phyloP scores from a whole-genome alignment of 2,329 filamentous ascomycete species.

The Hansfordia pulvinata region DNA sequence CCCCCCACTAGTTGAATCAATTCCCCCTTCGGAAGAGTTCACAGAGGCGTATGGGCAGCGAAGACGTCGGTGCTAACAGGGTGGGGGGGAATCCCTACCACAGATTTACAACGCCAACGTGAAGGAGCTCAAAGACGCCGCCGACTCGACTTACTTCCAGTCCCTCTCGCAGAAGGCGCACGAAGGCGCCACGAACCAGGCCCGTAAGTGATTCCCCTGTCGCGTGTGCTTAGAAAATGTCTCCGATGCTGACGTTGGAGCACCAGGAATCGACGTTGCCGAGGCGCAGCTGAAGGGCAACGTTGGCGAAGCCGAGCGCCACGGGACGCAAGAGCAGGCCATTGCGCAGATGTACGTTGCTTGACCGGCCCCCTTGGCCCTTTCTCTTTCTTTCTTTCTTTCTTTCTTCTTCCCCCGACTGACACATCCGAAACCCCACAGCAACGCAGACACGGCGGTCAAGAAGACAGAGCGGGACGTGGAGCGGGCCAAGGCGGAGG shows the following conservation, averaged over 20 bases:
- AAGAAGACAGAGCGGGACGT: slow-evolving; percentile 75
- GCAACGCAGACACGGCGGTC: slow-evolving; percentile 57
- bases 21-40: too few relatives aligned
- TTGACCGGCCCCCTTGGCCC: not conserved
- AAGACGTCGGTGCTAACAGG: not conserved
- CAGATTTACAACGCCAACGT: slow-evolving; percentile 63
- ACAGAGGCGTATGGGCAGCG: too few relatives aligned
- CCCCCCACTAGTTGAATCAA: not conserved
- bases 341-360: slow-evolving; percentile 57
- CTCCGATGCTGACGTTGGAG: slow-evolving; percentile 41
- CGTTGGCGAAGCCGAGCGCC: slow-evolving; percentile 65
- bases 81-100: too few relatives aligned
- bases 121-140: slow-evolving; percentile 76
- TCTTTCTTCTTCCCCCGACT: too few relatives aligned
- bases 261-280: slow-evolving; percentile 54
- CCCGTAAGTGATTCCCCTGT: too few relatives aligned
- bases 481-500: slow-evolving; percentile 68
- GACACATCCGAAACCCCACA: slow-evolving; percentile 1
- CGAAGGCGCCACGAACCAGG: slow-evolving; percentile 73
- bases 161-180: slow-evolving; percentile 74
- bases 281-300: slow-evolving; percentile 53
- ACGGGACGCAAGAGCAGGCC: slow-evolving; percentile 70
- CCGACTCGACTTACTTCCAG: slow-evolving; percentile 70
- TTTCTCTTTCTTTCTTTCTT: slow-evolving; percentile 1
- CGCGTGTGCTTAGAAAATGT: slow-evolving; percentile 40